Evolutionary conservation across 129 eudicot species (phyloP).

Genomic region (Helianthus tuberosus): DNA sequence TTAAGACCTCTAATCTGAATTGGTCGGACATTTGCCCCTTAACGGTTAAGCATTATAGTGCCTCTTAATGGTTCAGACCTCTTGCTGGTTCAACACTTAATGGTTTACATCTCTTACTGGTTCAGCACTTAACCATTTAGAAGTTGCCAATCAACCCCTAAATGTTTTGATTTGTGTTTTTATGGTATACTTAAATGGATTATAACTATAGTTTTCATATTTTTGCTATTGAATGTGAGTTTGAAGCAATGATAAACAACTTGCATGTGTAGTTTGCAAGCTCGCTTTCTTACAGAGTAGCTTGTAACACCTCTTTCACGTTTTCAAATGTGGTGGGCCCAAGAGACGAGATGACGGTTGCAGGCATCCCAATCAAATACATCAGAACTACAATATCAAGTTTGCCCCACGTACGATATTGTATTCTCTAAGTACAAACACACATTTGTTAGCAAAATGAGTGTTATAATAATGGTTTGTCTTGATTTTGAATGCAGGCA

Average conservation of each 20-base stretch:
- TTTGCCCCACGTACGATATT: conserved; percentile 62
- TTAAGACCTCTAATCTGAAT: too few relatives aligned
- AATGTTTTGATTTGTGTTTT: too few relatives aligned
- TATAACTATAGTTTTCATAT: not conserved
- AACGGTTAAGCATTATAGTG: too few relatives aligned
- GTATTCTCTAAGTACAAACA: not conserved
- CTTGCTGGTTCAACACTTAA: too few relatives aligned
- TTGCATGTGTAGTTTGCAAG: conserved; percentile 50
- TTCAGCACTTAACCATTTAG: too few relatives aligned
- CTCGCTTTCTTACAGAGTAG: conserved; percentile 49
- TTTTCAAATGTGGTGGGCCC: conserved; percentile 81
- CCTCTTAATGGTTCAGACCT: too few relatives aligned
- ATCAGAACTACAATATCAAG: conserved; percentile 55
- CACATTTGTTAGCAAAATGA: not conserved
- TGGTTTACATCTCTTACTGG: too few relatives aligned
- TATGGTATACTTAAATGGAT: not conserved
- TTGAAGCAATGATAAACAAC: not conserved
- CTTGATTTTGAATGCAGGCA: conserved; percentile 49
- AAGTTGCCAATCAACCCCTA: too few relatives aligned
- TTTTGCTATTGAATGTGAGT: not conserved
- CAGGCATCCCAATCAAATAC: conserved; percentile 61
- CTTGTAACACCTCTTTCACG: conserved; percentile 72
- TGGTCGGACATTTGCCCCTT: too few relatives aligned
- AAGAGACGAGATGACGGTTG: conserved; percentile 58
- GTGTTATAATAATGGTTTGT: conserved; percentile 4